Base-by-base conservation (phyloP, 805 yeast genomes). In the Schizosaccharomyces lindneri region DNA sequence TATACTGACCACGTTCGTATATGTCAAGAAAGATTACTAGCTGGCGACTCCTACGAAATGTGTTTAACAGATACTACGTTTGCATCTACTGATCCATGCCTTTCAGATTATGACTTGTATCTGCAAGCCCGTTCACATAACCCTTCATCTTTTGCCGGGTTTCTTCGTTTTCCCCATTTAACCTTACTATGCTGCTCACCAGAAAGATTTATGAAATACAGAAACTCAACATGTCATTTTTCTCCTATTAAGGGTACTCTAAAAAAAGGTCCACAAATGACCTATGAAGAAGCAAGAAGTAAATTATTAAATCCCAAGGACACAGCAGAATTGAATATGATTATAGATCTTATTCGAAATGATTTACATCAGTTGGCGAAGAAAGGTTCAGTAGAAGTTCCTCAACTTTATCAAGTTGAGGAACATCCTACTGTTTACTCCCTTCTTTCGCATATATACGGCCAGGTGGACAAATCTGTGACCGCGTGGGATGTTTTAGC, bases 291-390 rank as follows among this genome's bases (percentile, higher is more conserved):
- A 13, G 55, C 59, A n/a, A 41, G 31, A 32, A 59, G 61, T 5
- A 21, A 21, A n/a, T 48, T 63, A 9, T 43, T 43, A 27, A 65
- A 67, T n/a, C 61, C 64, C 2, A 93, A 93, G 70, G 99, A 93
- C 70, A 79, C 84, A 69, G 98, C 95, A 0, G 99, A 93, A 69
- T 93, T 93, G 66, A 74, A 93, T 63, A 93, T 93, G 98, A 93
- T 93, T 73, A 94, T 93, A 6, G 99, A 93, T 70, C 73, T 93
- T 63, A 94, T 93, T 59, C 79, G 99, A 62, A 96, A 94, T 71
- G 98, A 93, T 69, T 75, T 93, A 59, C 82, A 80, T 67, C 81
- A 81, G 65, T 74, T 87, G 55, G 73, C 87, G 17, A 74, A 79
- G 0, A 27, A 31, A n/a, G 19, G n/a, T 21, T 69, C 77, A 2